Evolutionary conservation across 768 basidiomycete species (phyloP).

Genomic region (Sarcodon sp.): DNA sequence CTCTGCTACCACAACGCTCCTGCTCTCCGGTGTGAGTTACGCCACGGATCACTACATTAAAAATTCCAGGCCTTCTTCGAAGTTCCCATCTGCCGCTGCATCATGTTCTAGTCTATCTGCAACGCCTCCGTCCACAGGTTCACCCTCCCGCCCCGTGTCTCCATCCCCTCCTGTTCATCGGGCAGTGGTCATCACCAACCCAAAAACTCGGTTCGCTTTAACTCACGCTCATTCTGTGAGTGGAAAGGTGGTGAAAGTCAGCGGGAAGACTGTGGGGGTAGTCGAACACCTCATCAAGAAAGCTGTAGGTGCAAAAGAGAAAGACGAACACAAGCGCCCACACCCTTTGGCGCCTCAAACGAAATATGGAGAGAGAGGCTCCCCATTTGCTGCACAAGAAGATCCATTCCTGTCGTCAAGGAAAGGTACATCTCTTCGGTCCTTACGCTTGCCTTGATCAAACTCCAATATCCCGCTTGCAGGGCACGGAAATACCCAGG

Average conservation of each 20-base stretch:
- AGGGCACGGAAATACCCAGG: neutral
- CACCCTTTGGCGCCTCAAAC: neutral
- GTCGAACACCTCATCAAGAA: slow-evolving; percentile 50
- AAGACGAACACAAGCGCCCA: slow-evolving; percentile 1
- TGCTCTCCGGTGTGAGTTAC: slow-evolving; percentile 45
- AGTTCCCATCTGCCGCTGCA: slow-evolving; percentile 13
- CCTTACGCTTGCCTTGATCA: too few species aligned
- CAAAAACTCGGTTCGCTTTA: slow-evolving; percentile 43
- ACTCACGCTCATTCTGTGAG: slow-evolving; percentile 49
- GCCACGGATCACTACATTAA: slow-evolving; percentile 52
- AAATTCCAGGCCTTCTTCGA: slow-evolving; percentile 39
- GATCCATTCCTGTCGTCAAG: neutral
- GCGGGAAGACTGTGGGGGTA: slow-evolving; percentile 42
- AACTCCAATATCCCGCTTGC: too few species aligned
- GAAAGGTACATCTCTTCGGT: neutral
- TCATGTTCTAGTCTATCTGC: slow-evolving; percentile 13
- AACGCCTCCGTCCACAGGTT: slow-evolving; percentile 6
- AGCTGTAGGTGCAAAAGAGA: slow-evolving; percentile 35
- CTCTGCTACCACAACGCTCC: slow-evolving; percentile 47
- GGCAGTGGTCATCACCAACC: slow-evolving; percentile 43
- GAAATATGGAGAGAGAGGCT: neutral
- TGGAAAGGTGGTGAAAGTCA: slow-evolving; percentile 55
- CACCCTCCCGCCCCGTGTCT: slow-evolving; percentile 17
- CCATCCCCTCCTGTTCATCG: slow-evolving; percentile 17
- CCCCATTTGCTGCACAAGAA: neutral